Conservation (phyloP, 768 basidiomycete genomes). For the Candolleomyces aberdarensis region DNA sequence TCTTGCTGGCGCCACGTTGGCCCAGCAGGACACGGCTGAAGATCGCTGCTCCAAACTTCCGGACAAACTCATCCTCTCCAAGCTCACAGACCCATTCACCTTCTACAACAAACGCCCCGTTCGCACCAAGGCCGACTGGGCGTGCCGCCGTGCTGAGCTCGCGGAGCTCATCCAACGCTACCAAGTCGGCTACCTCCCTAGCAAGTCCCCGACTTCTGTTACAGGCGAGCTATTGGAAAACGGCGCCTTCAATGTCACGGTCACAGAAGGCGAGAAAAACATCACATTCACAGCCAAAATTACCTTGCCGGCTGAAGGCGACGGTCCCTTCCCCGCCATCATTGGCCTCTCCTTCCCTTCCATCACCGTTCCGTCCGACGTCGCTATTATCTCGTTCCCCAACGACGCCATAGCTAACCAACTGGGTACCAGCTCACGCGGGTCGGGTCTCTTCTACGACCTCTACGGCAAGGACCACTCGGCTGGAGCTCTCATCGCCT, state of each 20-base stretch:
- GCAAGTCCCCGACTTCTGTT: slow-evolving; percentile 37
- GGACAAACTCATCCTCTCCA: slow-evolving; percentile 26
- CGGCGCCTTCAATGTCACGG: slow-evolving; percentile 42
- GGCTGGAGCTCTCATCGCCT: slow-evolving; percentile 53
- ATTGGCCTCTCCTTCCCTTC: slow-evolving; percentile 32
- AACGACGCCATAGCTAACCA: slow-evolving; percentile 53
- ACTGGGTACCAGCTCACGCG: slow-evolving; percentile 40
- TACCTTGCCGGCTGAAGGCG: slow-evolving; percentile 32
- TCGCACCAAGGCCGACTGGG: slow-evolving; percentile 43
- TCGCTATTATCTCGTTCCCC: slow-evolving; percentile 46
- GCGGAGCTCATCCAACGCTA: slow-evolving; percentile 45
- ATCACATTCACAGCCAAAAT: slow-evolving; percentile 50
- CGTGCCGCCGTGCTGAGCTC: slow-evolving; percentile 49
- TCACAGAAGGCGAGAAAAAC: slow-evolving; percentile 39
- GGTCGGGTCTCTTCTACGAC: slow-evolving; percentile 54
- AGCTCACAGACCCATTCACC: slow-evolving; percentile 53
- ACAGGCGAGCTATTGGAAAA: slow-evolving; percentile 40
- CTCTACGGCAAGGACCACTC: slow-evolving; percentile 46
- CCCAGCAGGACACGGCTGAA: slow-evolving; percentile 23
- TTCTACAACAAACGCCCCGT: slow-evolving; percentile 43
- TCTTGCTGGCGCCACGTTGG: neutral
- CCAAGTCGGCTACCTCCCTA: slow-evolving; percentile 49
- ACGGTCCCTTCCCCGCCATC: slow-evolving; percentile 46
- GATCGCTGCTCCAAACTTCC: slow-evolving; percentile 28
- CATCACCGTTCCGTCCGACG: slow-evolving; percentile 22